Evolutionary conservation across 2,329 filamentous ascomycete species (phyloP).

Genomic region (Amesomyces nigricolor): DNA sequence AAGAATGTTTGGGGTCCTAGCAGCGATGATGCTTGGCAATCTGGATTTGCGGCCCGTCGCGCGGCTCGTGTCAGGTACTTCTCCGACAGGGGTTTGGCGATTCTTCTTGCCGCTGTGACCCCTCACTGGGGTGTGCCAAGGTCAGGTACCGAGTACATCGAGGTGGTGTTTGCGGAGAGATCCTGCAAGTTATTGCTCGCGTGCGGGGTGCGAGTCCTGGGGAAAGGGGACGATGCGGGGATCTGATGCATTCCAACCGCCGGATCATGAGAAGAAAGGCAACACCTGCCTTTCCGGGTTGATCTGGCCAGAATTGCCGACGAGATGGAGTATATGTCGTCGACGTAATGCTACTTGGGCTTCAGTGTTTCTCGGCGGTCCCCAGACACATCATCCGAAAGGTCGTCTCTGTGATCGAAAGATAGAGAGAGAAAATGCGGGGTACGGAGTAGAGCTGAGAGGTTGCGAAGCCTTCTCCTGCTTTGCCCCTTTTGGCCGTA

Average conservation of each 20-base stretch:
- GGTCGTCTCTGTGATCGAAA: slow-evolving; percentile 4
- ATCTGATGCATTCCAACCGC: slow-evolving; percentile 13
- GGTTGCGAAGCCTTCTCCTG: neutral
- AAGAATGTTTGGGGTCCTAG: slow-evolving; percentile 20
- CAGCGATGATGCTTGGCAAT: slow-evolving; percentile 22
- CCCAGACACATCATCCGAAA: slow-evolving; percentile 1
- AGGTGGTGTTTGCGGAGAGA: neutral
- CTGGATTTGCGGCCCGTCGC: slow-evolving; percentile 27
- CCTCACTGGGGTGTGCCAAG: neutral
- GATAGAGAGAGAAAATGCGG: slow-evolving; percentile 17
- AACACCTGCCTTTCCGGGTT: slow-evolving; percentile 21
- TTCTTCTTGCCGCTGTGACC: neutral
- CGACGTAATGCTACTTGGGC: neutral
- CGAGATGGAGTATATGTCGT: slow-evolving; percentile 1
- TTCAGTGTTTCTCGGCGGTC: neutral
- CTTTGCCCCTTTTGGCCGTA: slow-evolving; percentile 10
- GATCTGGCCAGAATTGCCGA: slow-evolving; percentile 3
- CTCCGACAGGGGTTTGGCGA: neutral
- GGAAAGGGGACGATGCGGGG: slow-evolving; percentile 18
- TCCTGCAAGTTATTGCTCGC: slow-evolving; percentile 8
- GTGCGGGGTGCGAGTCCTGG: slow-evolving; percentile 22
- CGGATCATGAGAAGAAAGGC: slow-evolving; percentile 5
- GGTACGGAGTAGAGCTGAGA: slow-evolving; percentile 4
- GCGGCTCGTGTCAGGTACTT: slow-evolving; percentile 15
- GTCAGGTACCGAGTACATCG: slow-evolving; percentile 13